Evolutionary conservation across 257 asterid genomes (phyloP).

Genomic region (Ilex aquifolium): DNA sequence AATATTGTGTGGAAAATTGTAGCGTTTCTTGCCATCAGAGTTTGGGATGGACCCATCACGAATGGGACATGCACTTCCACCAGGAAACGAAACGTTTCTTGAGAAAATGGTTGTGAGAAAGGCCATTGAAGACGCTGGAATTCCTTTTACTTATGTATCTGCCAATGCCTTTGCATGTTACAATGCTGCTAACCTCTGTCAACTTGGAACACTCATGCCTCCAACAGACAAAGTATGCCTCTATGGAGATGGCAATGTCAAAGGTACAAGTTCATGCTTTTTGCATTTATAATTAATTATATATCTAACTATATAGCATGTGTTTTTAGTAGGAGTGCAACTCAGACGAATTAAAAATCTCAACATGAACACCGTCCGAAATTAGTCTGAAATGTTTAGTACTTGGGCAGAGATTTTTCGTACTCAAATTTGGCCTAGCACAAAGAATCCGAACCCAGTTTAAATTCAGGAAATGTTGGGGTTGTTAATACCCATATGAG

Average conservation of each 20-base stretch:
- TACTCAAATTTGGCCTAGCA: too few species aligned
- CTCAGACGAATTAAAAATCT: too few species aligned
- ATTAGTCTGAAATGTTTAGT: too few species aligned
- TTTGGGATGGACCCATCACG: conserved; percentile 30
- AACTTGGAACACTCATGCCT: conserved; percentile 25
- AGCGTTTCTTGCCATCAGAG: conserved; percentile 36
- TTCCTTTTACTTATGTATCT: conserved; percentile 27
- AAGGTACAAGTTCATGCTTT: conserved; percentile 11
- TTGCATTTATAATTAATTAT: too few species aligned
- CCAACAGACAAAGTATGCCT: conserved; percentile 17
- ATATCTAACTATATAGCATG: too few species aligned
- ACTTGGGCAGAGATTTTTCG: too few species aligned
- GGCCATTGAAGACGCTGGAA: conserved; percentile 27
- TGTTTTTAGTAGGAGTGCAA: too few species aligned
- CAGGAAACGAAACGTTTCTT: conserved; percentile 26
- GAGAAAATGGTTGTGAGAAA: conserved; percentile 32
- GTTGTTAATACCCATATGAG: too few species aligned
- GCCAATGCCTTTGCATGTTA: conserved; percentile 32
- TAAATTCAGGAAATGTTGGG: too few species aligned
- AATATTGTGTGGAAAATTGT: background rate
- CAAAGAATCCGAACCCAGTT: too few species aligned
- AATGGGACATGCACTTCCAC: conserved; percentile 24
- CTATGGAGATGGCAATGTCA: conserved; percentile 24
- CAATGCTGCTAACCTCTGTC: conserved; percentile 27
- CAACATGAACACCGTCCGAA: too few species aligned